Evolutionary conservation across 2,329 filamentous ascomycete genomes (phyloP).

Genomic region (Pseudofabraea citricarpa): DNA sequence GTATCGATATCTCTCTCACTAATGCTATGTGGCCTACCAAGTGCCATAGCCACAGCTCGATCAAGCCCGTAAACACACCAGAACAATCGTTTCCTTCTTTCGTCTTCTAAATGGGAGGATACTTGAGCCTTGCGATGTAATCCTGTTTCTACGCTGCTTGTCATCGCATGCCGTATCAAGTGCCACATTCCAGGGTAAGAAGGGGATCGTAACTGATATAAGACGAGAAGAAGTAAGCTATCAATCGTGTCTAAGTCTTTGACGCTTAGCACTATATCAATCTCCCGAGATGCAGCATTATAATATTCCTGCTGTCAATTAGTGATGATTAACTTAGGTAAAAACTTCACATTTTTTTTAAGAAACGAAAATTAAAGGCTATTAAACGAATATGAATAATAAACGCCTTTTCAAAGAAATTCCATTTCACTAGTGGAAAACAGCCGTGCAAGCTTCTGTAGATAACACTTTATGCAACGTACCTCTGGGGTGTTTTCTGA

Average conservation of each 20-base stretch:
- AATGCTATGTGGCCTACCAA: conserved; percentile 30
- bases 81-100: conserved; percentile 27
- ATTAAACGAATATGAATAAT: no score
- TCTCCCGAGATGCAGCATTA: conserved; percentile 1
- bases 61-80: conserved; percentile 31
- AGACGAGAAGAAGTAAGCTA: background rate
- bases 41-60: conserved; percentile 25
- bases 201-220: conserved; percentile 3
- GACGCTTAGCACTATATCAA: conserved; percentile 1
- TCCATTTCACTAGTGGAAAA: no score
- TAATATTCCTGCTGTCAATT: background rate
- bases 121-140: conserved; percentile 7
- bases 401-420: no score
- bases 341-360: no score
- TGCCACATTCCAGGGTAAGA: conserved; percentile 3
- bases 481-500: background rate
- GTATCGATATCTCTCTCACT: conserved; percentile 28
- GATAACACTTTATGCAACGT: no score
- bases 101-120: conserved; percentile 11
- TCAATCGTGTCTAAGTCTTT: conserved; percentile 2
- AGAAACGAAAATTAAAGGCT: no score
- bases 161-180: conserved; percentile 3
- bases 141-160: conserved; percentile 12
- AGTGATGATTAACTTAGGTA: background rate
- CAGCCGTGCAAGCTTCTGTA: no score